Evolutionary conservation across 164 flowering plant genomes (phyloP).

Genomic region (Aristolochia contorta): DNA sequence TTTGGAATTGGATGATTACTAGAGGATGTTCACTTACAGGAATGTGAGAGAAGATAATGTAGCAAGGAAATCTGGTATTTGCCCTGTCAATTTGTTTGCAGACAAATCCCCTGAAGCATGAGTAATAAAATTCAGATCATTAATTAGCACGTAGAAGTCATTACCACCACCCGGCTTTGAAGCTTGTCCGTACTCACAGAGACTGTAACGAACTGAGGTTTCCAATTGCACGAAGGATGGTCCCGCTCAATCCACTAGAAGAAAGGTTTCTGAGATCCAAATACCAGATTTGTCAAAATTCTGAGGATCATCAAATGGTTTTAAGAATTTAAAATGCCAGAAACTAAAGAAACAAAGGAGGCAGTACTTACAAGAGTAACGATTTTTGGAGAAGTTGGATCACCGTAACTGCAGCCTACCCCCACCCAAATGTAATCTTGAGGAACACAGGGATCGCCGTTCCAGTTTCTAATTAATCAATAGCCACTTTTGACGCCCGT

Average conservation of each 20-base stretch:
- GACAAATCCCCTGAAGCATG: conserved; percentile 3
- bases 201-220: background rate
- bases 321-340: too few relatives aligned
- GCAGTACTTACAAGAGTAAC: conserved; percentile 1
- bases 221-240: background rate
- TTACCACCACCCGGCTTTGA: background rate
- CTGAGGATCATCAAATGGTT: too few relatives aligned
- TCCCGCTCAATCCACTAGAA: background rate
- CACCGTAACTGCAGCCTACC: conserved; percentile 24
- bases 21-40: background rate
- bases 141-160: background rate
- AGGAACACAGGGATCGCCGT: conserved; percentile 55
- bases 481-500: conserved; percentile 23
- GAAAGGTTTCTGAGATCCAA: background rate
- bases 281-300: background rate
- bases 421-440: conserved; percentile 30
- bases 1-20: too few relatives aligned
- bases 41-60: background rate
- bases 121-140: background rate
- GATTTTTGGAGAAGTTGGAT: background rate
- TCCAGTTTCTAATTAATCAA: conserved; percentile 30
- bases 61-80: conserved; percentile 2
- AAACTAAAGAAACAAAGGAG: background rate
- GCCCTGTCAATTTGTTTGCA: conserved; percentile 1
- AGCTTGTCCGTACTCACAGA: background rate